Base-by-base conservation (phyloP, 805 yeast genomes). In the Pichia heedii region DNA sequence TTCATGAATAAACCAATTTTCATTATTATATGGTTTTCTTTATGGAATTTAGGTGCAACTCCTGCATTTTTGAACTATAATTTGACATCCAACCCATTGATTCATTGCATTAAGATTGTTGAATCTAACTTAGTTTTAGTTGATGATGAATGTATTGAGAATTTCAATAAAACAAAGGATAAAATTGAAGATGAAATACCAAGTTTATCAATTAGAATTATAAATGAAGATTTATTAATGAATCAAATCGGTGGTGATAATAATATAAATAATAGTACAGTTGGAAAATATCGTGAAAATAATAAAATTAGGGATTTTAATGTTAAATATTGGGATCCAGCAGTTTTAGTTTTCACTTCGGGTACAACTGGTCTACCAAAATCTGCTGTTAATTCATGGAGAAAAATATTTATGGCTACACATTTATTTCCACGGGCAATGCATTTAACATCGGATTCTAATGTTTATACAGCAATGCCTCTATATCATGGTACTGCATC, bases 311-410 rank as follows among this genome's bases (percentile, higher is more conserved):
- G 95, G 62, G 74, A 84, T 50, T 74, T 76, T 9, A 62, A 63
- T 9, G 77, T 78, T 41, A 61, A 68, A 12, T 82, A 81, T 57
- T 74, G 69, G 51, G 74, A 77, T 43, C 74, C 90, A 4, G 80
- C 84, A 19, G 73, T 81, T 50, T 71, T 85, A 51, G 85, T 89
- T 41, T 89, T 81, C 61, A 89, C 97, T 0, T 84, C 95, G 0
- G 97, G 97, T 33, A 90, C 97, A 7, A 86, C 97, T 0, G 97
- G 97, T 0, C 66, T 89, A 48, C 97, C 97, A 15, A 89, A 89
- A 62, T 84, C 96, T 5, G 97, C 95, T 2, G 82, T 84, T 44
- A 80, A 89, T 79, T 81, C 93, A 5, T 88, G 96, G 96, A 73
- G 87, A 54, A 89, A 88, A 62, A 74, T 84, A 7, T 74, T 71